Evolutionary conservation across 768 basidiomycete genomes (phyloP), one percentile per base, ranked within the genome.

Genomic region (Exidia glandulosa): DNA sequence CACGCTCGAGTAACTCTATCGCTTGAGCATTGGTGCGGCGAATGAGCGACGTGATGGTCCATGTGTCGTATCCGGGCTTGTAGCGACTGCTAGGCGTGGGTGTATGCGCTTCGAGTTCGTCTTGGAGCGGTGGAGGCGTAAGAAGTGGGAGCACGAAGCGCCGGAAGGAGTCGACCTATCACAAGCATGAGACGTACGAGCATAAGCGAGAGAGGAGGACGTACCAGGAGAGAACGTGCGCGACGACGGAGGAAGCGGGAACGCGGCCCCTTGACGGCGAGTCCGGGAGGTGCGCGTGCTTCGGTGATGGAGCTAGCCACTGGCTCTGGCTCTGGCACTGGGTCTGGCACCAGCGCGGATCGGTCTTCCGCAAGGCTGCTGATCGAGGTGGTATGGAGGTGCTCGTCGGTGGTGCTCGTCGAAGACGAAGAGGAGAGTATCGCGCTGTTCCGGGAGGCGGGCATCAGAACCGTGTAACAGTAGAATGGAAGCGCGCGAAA

Each of bases 171-270:
- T 90, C 86, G 6, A 88, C 50, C 50, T 54, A 54, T 27, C 14
- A 12, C 16, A 54, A 23, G 30, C 25, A 29, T 54, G 7, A 54
- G 50, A 14, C 27, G 2, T 12, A 2, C 6, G 14, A 54, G 30
- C 50, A 19, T 6, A 2, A 6, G 25, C 25, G 50, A 27, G 10
- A 25, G 30, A 29, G 25, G 19, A 14, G 41, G 10, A 48, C 47
- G 47, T 9, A 54, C 76, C 14, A 89, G 77, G 2, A 77, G 75
- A 23, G 86, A 84, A 32, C 87, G 83, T 3, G 88, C 88, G 50
- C 80, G 77, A 34, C 77, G 74, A 19, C 86, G 81, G 41, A 85
- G 77, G 57, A 67, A 68, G n/a, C 76, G 75, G 23, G 79, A 62
- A 68, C 25, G 60, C 47, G 68, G 29, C 52, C 59, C 57, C 66